Base-by-base conservation (phyloP, 768 basidiomycete genomes). In the Pleurotus platypus region DNA sequence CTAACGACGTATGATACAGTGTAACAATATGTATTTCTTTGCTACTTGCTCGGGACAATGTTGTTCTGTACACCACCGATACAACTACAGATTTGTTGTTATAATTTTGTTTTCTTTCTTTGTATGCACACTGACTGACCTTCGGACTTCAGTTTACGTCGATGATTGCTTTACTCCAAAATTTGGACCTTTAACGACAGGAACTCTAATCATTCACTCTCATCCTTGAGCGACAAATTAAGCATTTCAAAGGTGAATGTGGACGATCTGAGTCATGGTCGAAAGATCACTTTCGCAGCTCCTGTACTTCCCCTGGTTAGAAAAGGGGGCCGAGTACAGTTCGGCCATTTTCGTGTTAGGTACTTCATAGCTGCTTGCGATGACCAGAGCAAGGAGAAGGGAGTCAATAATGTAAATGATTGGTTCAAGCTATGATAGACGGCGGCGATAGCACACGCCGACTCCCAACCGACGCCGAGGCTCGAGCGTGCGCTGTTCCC, bases 211-310 rank as follows among this genome's bases (percentile, higher is more conserved):
- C 94, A 96, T 66, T 97, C 90, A 40, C 76, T 76, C 65, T 87
- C 80, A 3, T 81, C 87, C 92, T 97, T 18, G 85, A 80, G 66
- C 92, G n/a, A n/a, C n/a, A n/a, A n/a, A n/a, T n/a, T 26, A 26
- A 49, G 90, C 86, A 49, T 75, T 79, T 9, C 83, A 87, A 53
- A 91, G 66, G 56, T 87, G 75, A 49, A 92, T 90, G 62, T 94
- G 89, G 2, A 91, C 72, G 2, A 78, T 81, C 92, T 1, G 93
- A 94, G 47, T 96, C 92, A 62, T 98, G 94, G 78, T 46, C 38
- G 51, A 66, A 89, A 77, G 66, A 91, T 84, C 39, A 80, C 72
- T 70, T 90, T 90, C 83, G 69, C 87, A 89, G 24, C 86, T 88
- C 12, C 73, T 75, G 66, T 90, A 89, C 66, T 79, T 45, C 88